Evolutionary conservation across 768 basidiomycete species (phyloP), one percentile per base, ranked within the genome.

Genomic region (Podaxis rugospora): DNA sequence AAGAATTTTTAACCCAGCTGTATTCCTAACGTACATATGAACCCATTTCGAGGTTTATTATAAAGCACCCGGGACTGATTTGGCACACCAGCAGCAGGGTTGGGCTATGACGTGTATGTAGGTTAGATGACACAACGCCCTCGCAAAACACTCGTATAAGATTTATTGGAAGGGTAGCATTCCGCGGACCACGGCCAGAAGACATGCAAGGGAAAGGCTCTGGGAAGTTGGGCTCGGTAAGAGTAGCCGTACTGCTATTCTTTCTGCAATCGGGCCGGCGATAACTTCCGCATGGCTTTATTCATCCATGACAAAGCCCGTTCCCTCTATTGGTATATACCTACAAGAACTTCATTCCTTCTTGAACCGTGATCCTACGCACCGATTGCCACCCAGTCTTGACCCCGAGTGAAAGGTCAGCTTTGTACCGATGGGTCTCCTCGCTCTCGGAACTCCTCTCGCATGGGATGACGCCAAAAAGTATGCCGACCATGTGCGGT

Each of bases 371-470:
- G 28, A 21, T 46, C 35, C 51, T 60, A 18, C 51, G 11, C 21
- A 46, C 35, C 42, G 9, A 47, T 50, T 50, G 6, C 32, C 47
- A 16, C 51, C 40, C 51, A 32, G 6, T 39, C n/a, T 25, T 44
- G 51, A 3, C 27, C 18, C 35, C 32, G 14, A 47, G 35, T 46
- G 52, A 55, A 47, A 54, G 52, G 51, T 55, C 40, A 50, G 37
- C 47, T 25, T 49, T 37, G 16, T 39, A 35, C 36, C 57, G 57
- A 99, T 99, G 96, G 97, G 97, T 57, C 83, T 99, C 54, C 75
- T 99, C 61, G 90, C 86, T 61, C 87, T 96, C 55, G 97, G 97
- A 56, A 98, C 94, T 2, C 94, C 97, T 23, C 83, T 98, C 62
- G 72, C 83, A 32, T 99, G 97, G 97, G 84, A 89, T 55, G 90